Evolutionary conservation across 192 early-diverging fungal genomes (phyloP).

Genomic region (Dimargaris xerosporica): DNA sequence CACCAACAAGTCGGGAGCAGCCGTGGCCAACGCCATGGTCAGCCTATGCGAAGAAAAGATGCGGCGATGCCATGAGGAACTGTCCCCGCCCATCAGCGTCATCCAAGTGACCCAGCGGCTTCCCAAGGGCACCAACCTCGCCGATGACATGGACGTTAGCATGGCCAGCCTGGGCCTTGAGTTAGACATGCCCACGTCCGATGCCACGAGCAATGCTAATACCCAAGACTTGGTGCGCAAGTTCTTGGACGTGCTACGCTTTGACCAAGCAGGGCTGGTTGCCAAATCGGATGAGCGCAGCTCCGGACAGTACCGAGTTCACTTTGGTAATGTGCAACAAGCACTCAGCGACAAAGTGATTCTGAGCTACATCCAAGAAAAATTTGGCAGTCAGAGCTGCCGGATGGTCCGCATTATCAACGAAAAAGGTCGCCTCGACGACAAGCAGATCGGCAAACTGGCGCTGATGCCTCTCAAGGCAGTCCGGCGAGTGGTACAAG

Average conservation of each 20-base stretch:
- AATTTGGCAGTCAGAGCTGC: slow-evolving; percentile 39
- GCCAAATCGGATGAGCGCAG: slow-evolving; percentile 38
- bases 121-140: slow-evolving; percentile 20
- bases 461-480: slow-evolving; percentile 50
- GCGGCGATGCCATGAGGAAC: slow-evolving; percentile 32
- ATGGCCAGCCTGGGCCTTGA: slow-evolving; percentile 21
- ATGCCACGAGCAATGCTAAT: slow-evolving; percentile 6
- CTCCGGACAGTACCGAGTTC: slow-evolving; percentile 39
- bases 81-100: slow-evolving; percentile 26
- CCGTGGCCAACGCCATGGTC: slow-evolving; percentile 38
- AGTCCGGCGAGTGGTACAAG: slow-evolving; percentile 44
- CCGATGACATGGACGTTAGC: slow-evolving; percentile 22
- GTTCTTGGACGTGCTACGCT: slow-evolving; percentile 40
- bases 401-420: slow-evolving; percentile 49
- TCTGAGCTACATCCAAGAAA: slow-evolving; percentile 36
- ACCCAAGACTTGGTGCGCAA: slow-evolving; percentile 31
- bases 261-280: slow-evolving; percentile 36
- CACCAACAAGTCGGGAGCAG: slow-evolving; percentile 46
- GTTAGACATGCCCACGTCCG: slow-evolving; percentile 13
- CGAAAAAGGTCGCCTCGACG: slow-evolving; percentile 62
- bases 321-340: slow-evolving; percentile 35
- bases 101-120: slow-evolving; percentile 34
- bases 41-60: slow-evolving; percentile 38
- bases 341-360: slow-evolving; percentile 38
- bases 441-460: slow-evolving; percentile 42